Conservation (phyloP, 192 early-diverging fungal genomes). For the Backusella psychrophila region DNA sequence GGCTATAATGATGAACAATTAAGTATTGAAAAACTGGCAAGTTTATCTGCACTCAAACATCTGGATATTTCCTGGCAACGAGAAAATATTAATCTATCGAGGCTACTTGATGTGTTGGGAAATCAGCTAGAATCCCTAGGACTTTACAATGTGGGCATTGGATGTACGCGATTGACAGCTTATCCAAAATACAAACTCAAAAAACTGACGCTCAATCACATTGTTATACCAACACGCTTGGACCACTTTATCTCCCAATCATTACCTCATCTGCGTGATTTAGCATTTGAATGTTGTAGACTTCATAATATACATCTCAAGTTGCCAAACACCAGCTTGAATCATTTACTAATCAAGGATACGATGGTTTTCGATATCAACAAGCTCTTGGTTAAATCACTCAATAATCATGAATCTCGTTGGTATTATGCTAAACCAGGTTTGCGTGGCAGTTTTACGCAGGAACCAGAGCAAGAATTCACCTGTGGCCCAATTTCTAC, state of each 20-base stretch:
- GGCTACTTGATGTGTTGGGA: background rate
- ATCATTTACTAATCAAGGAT: background rate
- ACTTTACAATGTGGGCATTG: too few relatives aligned
- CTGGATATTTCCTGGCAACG: background rate
- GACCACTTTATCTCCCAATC: background rate
- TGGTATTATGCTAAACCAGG: background rate
- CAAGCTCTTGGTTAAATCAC: background rate
- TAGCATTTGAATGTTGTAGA: background rate
- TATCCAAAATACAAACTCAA: background rate
- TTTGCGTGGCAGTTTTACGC: background rate
- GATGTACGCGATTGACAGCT: too few relatives aligned
- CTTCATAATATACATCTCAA: background rate
- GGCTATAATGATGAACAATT: background rate
- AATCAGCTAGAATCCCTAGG: background rate
- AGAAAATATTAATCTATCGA: background rate
- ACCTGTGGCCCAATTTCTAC: background rate
- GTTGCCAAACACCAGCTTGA: background rate
- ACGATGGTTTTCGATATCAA: too few relatives aligned
- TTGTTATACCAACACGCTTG: background rate
- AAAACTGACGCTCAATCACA: background rate
- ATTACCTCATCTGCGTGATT: background rate
- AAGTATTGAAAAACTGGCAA: background rate
- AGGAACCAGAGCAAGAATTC: background rate
- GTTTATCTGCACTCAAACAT: background rate
- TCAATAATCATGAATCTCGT: background rate